A percentile compares a stretch with the other conserved stretches of the same genome.
Evolutionary conservation across 2,329 filamentous ascomycete species (phyloP).

Genomic region (Fusarium udum): DNA sequence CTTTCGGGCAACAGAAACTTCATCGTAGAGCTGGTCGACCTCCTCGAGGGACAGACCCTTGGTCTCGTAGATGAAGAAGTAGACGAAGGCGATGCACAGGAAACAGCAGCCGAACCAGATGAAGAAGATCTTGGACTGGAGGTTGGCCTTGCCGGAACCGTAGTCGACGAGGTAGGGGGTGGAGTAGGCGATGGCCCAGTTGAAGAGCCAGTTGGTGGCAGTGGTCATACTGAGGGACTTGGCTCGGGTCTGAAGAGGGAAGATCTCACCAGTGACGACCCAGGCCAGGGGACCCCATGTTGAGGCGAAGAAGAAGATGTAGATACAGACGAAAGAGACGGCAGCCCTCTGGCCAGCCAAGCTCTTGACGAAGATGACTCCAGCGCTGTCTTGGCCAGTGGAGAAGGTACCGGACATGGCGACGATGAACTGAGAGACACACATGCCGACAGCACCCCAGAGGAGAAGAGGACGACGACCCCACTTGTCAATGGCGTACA

Average conservation of each 20-base stretch:
- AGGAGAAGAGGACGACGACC: slow-evolving; percentile 69
- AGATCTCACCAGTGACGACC: slow-evolving; percentile 65
- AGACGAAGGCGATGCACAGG: slow-evolving; percentile 76
- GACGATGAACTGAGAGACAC: slow-evolving; percentile 66
- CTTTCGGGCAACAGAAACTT: slow-evolving; percentile 67
- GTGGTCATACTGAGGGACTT: slow-evolving; percentile 73
- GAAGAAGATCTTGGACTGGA: slow-evolving; percentile 81
- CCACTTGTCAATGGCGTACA: slow-evolving; percentile 51
- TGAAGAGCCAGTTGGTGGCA: slow-evolving; percentile 78
- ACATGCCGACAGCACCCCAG: slow-evolving; percentile 71
- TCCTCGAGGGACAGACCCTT: slow-evolving; percentile 86
- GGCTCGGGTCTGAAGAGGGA: slow-evolving; percentile 70
- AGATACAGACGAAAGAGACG: slow-evolving; percentile 73
- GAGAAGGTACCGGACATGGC: slow-evolving; percentile 66
- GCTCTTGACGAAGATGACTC: slow-evolving; percentile 62
- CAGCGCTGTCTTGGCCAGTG: slow-evolving; percentile 58
- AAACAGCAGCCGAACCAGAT: slow-evolving; percentile 79
- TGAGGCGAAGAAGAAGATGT: slow-evolving; percentile 79
- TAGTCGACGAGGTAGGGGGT: slow-evolving; percentile 84
- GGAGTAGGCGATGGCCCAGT: slow-evolving; percentile 79
- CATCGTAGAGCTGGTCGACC: slow-evolving; percentile 80
- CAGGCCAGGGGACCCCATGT: slow-evolving; percentile 69
- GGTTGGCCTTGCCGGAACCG: slow-evolving; percentile 74
- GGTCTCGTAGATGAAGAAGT: slow-evolving; percentile 85
- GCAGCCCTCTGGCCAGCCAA: slow-evolving; percentile 62